These are phyloP conservation scores for Ganoderma boninense DNA, from an alignment of 1,284 basidiomycete species.

Conservation along the genomic window DNA sequence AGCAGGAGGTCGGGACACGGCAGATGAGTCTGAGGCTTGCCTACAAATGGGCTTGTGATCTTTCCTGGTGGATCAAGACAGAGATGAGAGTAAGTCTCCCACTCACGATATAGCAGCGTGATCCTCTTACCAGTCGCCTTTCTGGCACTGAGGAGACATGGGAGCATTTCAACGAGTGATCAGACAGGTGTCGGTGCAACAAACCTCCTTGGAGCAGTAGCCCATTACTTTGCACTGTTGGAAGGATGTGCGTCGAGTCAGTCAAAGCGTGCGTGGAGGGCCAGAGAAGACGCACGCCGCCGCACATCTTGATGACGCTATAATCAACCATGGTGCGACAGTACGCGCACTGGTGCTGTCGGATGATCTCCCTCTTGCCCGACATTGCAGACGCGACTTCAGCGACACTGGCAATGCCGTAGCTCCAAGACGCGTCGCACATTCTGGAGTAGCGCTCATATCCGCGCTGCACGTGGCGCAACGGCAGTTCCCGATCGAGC, in stretches of 20 bases:
- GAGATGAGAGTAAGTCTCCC: neutral
- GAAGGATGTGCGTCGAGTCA: neutral
- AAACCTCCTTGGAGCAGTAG: conserved; percentile 27
- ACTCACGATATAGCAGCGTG: neutral
- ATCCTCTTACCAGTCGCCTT: neutral
- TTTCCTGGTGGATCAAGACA: conserved; percentile 13
- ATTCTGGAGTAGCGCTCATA: neutral
- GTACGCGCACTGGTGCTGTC: conserved; percentile 16
- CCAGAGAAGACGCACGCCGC: conserved; percentile 10
- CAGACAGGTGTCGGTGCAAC: neutral
- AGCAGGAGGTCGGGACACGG: conserved; percentile 8
- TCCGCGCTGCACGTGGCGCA: neutral
- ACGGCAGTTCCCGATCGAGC: conserved; percentile 21
- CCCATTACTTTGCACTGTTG: conserved; percentile 28
- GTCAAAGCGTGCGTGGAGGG: neutral
- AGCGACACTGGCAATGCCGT: neutral
- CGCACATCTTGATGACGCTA: conserved; percentile 26
- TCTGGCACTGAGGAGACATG: conserved; percentile 18
- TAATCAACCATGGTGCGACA: conserved; percentile 11
- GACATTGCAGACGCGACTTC: conserved; percentile 2
- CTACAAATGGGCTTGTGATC: conserved; percentile 18
- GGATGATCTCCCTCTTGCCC: conserved; percentile 13
- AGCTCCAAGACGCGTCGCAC: neutral
- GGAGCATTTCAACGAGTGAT: neutral
- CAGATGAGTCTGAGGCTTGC: neutral